These are phyloP conservation scores for Colletotrichum sp. DNA, from an alignment of 2,329 filamentous ascomycete species.

Conservation along the genomic window DNA sequence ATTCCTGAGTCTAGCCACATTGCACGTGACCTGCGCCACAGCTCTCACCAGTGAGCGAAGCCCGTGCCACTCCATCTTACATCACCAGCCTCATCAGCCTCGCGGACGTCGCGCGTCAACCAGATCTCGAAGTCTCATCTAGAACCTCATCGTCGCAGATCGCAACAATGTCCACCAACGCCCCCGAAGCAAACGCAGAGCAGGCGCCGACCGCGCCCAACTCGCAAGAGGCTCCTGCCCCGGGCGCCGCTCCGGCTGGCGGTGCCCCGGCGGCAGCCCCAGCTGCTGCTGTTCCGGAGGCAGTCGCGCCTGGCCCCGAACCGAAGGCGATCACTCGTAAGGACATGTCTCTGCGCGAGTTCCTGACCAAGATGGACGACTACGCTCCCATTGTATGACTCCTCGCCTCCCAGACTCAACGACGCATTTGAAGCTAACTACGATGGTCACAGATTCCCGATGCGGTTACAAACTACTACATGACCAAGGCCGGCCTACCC, in stretches of 20 bases:
- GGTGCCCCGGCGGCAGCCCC: conserved; percentile 12
- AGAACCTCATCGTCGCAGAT: not conserved
- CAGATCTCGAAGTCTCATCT: not conserved
- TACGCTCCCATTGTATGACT: conserved; percentile 89
- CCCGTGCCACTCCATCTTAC: conserved; percentile 1
- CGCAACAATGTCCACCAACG: conserved; percentile 38
- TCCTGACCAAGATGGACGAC: conserved; percentile 95
- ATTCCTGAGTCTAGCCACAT: not conserved
- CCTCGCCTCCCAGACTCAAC: not conserved
- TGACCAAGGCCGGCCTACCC: conserved; percentile 92
- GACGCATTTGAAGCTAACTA: not conserved
- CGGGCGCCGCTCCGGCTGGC: conserved; percentile 8
- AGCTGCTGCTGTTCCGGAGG: conserved; percentile 34
- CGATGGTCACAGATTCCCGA: conserved; percentile 77
- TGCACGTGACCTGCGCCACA: conserved; percentile 4
- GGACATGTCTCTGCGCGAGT: conserved; percentile 90
- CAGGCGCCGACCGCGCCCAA: conserved; percentile 26
- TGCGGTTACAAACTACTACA: conserved; percentile 96
- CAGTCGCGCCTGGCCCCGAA: conserved; percentile 57
- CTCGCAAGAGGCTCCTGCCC: conserved; percentile 3
- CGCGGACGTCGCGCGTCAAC: not conserved
- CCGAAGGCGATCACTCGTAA: conserved; percentile 79
- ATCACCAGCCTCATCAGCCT: conserved; percentile 18
- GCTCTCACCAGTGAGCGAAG: not conserved
- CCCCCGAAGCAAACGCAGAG: conserved; percentile 34